phyloP scores from a whole-genome alignment of 768 basidiomycete species.

The Collybiopsis confluens region DNA sequence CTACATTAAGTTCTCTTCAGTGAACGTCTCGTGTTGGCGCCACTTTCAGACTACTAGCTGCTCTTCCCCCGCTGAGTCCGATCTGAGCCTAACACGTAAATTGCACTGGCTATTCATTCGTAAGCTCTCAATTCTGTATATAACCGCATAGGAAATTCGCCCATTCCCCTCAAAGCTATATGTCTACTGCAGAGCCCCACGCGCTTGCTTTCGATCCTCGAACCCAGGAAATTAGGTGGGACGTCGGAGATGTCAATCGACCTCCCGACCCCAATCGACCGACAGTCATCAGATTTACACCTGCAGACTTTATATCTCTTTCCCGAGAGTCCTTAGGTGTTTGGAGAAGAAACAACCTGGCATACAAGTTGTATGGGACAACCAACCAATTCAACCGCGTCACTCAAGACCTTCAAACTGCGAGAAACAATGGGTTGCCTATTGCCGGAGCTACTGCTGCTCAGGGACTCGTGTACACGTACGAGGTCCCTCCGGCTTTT shows the following conservation, averaged over 20 bases:
- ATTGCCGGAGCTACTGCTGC: background rate
- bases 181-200: too few species aligned
- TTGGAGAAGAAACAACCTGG: background rate
- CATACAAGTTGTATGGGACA: background rate
- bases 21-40: too few species aligned
- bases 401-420: background rate
- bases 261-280: background rate
- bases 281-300: background rate
- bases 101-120: too few species aligned
- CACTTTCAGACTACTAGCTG: too few species aligned
- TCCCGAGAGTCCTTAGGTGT: constrained; percentile 3
- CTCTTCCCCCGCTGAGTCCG: too few species aligned
- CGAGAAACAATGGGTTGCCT: background rate
- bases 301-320: background rate
- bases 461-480: constrained; percentile 1
- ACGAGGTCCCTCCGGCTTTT: background rate
- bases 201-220: too few species aligned
- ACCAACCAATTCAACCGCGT: background rate
- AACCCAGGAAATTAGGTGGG: too few species aligned
- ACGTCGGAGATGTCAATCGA: background rate
- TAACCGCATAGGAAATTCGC: too few species aligned
- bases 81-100: too few species aligned
- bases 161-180: too few species aligned
- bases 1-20: too few species aligned
- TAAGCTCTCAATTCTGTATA: too few species aligned